A percentile compares a stretch with the other conserved stretches of the same genome.
Conservation (phyloP, 2,329 filamentous ascomycete species). For the Fusarium sp. region DNA sequence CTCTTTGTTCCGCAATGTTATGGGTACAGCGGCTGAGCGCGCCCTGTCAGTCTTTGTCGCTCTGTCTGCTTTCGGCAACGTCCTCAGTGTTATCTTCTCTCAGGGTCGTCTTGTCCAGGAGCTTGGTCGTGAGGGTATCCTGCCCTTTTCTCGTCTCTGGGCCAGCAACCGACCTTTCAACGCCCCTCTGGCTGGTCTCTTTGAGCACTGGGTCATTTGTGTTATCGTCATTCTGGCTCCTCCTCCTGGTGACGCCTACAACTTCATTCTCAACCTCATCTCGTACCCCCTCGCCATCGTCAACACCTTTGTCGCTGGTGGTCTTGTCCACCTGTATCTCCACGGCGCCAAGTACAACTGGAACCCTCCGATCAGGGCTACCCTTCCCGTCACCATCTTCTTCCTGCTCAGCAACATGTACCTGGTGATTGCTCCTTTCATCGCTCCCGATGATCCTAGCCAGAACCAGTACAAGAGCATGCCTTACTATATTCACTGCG, state of each 20-base stretch:
- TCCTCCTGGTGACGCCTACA: slow-evolving; percentile 77
- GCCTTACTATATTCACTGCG: slow-evolving; percentile 71
- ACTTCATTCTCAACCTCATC: slow-evolving; percentile 74
- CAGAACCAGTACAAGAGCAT: slow-evolving; percentile 68
- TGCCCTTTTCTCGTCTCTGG: slow-evolving; percentile 74
- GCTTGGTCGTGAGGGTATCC: slow-evolving; percentile 75
- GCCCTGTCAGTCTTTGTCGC: slow-evolving; percentile 77
- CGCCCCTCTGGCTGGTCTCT: slow-evolving; percentile 72
- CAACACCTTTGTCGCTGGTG: slow-evolving; percentile 68
- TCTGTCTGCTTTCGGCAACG: slow-evolving; percentile 77
- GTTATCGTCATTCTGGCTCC: slow-evolving; percentile 77
- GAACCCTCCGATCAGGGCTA: slow-evolving; percentile 69
- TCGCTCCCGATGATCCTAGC: slow-evolving; percentile 63
- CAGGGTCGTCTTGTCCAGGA: slow-evolving; percentile 77
- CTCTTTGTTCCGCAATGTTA: slow-evolving; percentile 70
- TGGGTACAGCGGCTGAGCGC: slow-evolving; percentile 67
- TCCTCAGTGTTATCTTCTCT: slow-evolving; percentile 77
- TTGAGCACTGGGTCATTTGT: slow-evolving; percentile 75
- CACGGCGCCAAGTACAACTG: slow-evolving; percentile 64
- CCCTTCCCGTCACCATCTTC: slow-evolving; percentile 68
- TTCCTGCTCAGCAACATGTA: slow-evolving; percentile 74
- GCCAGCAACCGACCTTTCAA: slow-evolving; percentile 76
- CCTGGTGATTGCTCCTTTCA: slow-evolving; percentile 72
- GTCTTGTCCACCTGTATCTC: slow-evolving; percentile 68
- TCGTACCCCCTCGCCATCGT: slow-evolving; percentile 74